Conservation (phyloP, 371 early-diverging fungal genomes). For the Enteropsectra breve region DNA sequence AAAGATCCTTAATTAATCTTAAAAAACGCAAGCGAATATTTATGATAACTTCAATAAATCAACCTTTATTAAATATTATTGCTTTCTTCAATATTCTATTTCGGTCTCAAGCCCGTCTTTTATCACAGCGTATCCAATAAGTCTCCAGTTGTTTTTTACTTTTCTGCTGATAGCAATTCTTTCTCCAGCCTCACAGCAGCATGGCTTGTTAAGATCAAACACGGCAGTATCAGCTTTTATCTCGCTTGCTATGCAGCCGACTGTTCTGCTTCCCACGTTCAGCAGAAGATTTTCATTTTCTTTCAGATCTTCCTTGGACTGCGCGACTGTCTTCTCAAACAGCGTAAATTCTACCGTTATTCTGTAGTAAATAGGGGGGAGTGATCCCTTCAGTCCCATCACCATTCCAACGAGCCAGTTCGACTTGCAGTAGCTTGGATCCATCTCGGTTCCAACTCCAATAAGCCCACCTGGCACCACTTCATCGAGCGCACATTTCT, state of each 20-base stretch:
- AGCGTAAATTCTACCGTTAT: conserved; percentile 88
- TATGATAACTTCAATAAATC: too few relatives aligned
- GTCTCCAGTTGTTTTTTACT: conserved; percentile 89
- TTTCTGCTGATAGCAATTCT: conserved; percentile 91
- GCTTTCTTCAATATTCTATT: too few relatives aligned
- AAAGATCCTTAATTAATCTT: too few relatives aligned
- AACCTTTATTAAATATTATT: too few relatives aligned
- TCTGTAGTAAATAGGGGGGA: conserved; percentile 86
- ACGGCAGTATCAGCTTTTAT: conserved; percentile 70
- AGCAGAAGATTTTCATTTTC: conserved; percentile 88
- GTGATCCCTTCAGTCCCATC: conserved; percentile 80
- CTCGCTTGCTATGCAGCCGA: conserved; percentile 81
- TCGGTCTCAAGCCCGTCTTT: conserved; percentile 18
- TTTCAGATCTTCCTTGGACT: conserved; percentile 71
- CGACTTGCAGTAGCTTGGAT: conserved; percentile 91
- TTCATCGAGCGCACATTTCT: conserved; percentile 79
- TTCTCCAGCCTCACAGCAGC: conserved; percentile 92
- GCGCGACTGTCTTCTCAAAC: conserved; percentile 84
- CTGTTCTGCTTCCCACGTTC: conserved; percentile 95
- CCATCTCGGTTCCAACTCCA: conserved; percentile 95
- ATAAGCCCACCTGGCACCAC: conserved; percentile 99
- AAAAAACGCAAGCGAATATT: too few relatives aligned
- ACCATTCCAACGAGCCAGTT: conserved; percentile 98
- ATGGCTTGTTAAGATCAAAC: conserved; percentile 80
- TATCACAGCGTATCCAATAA: conserved; percentile 57